Conservation (phyloP, 2,329 filamentous ascomycete genomes). For the Curvularia lunata region DNA sequence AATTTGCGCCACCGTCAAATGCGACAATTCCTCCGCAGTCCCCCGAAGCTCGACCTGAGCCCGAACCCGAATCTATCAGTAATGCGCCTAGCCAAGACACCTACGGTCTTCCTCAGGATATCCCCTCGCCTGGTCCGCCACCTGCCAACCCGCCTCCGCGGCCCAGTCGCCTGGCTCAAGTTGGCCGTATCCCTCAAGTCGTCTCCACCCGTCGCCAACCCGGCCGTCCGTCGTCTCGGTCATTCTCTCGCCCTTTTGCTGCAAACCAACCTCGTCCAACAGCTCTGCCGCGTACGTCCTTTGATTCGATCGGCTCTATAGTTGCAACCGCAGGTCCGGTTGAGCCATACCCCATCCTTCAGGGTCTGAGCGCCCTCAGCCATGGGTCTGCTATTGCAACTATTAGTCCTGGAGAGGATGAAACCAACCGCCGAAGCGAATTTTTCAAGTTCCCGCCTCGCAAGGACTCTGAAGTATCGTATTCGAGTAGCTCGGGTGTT, state of each 20-base stretch:
- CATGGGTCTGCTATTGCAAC: conserved; percentile 50
- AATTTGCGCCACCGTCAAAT: conserved; percentile 2
- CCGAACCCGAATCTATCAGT: not conserved
- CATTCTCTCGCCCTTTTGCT: conserved; percentile 83
- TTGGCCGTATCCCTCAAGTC: conserved; percentile 86
- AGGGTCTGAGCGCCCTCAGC: conserved; percentile 41
- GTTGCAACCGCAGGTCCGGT: conserved; percentile 37
- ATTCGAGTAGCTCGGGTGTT: conserved; percentile 69
- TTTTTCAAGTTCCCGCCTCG: conserved; percentile 77
- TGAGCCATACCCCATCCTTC: conserved; percentile 46
- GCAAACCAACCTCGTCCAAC: conserved; percentile 53
- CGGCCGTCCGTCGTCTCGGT: conserved; percentile 72
- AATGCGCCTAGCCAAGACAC: conserved; percentile 9
- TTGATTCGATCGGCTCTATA: conserved; percentile 39
- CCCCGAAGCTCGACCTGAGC: not conserved
- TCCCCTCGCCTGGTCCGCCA: conserved; percentile 35
- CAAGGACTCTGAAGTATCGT: conserved; percentile 72
- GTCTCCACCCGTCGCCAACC: conserved; percentile 69
- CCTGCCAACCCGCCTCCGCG: conserved; percentile 46
- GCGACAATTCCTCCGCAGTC: not conserved
- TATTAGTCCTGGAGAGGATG: conserved; percentile 42
- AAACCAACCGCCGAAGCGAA: conserved; percentile 55
- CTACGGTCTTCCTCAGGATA: conserved; percentile 12
- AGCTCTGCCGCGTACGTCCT: conserved; percentile 40
- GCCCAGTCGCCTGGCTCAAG: conserved; percentile 74